These are phyloP conservation scores for Suhomyces kunorum DNA, from an alignment of 1,139 yeast species.

Conservation along the genomic window DNA sequence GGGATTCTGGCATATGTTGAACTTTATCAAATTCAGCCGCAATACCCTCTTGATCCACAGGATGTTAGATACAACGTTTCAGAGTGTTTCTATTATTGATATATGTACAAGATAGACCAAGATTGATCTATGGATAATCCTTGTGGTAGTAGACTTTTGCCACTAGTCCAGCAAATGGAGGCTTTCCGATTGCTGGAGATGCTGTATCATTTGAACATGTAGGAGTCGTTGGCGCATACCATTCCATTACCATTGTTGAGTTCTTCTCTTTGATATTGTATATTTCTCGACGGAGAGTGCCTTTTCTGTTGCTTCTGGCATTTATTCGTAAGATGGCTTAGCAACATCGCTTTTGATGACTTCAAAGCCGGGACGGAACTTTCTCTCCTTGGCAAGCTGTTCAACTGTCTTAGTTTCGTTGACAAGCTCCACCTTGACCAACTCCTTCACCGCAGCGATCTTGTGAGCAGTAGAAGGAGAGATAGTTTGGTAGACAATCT, in stretches of 20 bases:
- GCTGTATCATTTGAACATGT: neutral
- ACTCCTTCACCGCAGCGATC: slow-evolving; percentile 79
- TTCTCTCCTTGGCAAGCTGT: slow-evolving; percentile 60
- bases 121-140: neutral
- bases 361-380: slow-evolving; percentile 56
- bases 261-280: too few relatives aligned
- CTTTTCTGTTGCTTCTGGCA: too few relatives aligned
- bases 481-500: slow-evolving; percentile 70
- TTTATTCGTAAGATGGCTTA: slow-evolving; percentile 8
- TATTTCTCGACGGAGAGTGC: too few relatives aligned
- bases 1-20: too few relatives aligned
- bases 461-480: slow-evolving; percentile 84
- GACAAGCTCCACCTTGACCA: slow-evolving; percentile 81
- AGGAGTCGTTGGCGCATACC: neutral
- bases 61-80: neutral
- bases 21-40: too few relatives aligned
- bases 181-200: neutral
- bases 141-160: neutral
- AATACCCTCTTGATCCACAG: too few relatives aligned
- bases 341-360: slow-evolving; percentile 13
- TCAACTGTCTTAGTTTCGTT: slow-evolving; percentile 49
- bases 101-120: slow-evolving; percentile 2
- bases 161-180: neutral
- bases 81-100: neutral
- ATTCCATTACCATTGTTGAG: too few relatives aligned